Percentiles rank a stretch among this genome's conserved stretches.
phyloP scores from a whole-genome alignment of 352 stramenopile genomes.

The Peronospora farinosa region DNA sequence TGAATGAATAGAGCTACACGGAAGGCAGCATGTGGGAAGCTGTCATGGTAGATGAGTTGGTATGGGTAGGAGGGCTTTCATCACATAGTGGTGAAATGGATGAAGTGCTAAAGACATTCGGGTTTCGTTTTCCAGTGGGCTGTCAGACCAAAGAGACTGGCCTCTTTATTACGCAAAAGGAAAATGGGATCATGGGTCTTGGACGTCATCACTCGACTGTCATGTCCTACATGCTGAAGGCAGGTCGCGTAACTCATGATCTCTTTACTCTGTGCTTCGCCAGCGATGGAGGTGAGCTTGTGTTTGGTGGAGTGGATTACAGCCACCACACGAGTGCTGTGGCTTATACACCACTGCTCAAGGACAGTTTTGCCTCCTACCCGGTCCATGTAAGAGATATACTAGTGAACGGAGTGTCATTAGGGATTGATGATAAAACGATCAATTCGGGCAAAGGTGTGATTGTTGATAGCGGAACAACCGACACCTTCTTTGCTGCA shows the following conservation, averaged over 20 bases:
- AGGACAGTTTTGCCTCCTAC: slow-evolving; percentile 55
- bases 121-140: slow-evolving; percentile 67
- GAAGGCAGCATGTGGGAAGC: slow-evolving; percentile 86
- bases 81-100: slow-evolving; percentile 37
- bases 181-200: slow-evolving; percentile 88
- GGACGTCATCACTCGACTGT: slow-evolving; percentile 58
- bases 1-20: slow-evolving; percentile 55
- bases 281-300: slow-evolving; percentile 52
- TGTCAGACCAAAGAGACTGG: slow-evolving; percentile 81
- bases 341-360: slow-evolving; percentile 57
- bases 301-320: slow-evolving; percentile 76
- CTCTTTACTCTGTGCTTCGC: slow-evolving; percentile 84
- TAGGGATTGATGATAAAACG: slow-evolving; percentile 33
- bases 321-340: slow-evolving; percentile 59
- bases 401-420: slow-evolving; percentile 42
- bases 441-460: slow-evolving; percentile 72
- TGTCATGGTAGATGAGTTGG: slow-evolving; percentile 69
- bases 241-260: slow-evolving; percentile 46
- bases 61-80: slow-evolving; percentile 69
- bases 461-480: slow-evolving; percentile 84
- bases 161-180: slow-evolving; percentile 80
- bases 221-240: slow-evolving; percentile 61
- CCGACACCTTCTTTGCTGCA: slow-evolving; percentile 73
- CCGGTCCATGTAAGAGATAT: slow-evolving; percentile 80
- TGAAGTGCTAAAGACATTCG: slow-evolving; percentile 49